phyloP scores from a whole-genome alignment of 495 filamentous ascomycete genomes.

The Neurospora sp. region DNA sequence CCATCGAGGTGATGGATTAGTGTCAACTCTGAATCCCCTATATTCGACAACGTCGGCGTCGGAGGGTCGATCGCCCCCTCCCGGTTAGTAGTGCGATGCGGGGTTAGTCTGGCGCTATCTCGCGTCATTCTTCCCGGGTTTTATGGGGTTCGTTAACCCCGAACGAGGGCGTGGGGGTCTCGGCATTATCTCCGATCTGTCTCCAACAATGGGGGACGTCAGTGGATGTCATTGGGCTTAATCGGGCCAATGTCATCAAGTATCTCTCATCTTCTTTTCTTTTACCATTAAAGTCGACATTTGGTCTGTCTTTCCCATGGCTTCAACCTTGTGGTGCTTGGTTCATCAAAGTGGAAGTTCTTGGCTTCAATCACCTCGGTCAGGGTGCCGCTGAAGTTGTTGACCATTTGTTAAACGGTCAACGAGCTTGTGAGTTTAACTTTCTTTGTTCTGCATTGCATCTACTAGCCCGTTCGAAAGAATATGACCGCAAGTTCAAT shows the following conservation, averaged over 20 bases:
- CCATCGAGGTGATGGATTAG: too few relatives aligned
- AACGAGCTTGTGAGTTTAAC: background rate
- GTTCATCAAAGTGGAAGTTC: background rate
- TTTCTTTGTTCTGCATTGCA: background rate
- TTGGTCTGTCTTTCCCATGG: background rate
- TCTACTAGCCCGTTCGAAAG: background rate
- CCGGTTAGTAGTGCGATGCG: background rate
- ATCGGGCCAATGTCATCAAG: too few relatives aligned
- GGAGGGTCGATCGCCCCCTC: background rate
- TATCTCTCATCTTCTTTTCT: too few relatives aligned
- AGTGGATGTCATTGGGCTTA: too few relatives aligned
- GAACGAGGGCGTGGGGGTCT: background rate
- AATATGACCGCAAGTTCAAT: background rate
- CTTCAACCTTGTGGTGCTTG: background rate
- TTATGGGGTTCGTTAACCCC: background rate
- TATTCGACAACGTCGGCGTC: too few relatives aligned
- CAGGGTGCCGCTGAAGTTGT: background rate
- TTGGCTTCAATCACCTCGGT: background rate
- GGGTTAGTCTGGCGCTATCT: background rate
- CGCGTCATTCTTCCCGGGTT: background rate
- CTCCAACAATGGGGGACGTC: background rate
- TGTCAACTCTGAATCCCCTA: too few relatives aligned
- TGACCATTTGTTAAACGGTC: background rate
- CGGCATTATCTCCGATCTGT: background rate
- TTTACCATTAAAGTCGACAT: too few relatives aligned